Percentiles rank a stretch among this genome's conserved stretches.
phyloP scores from a whole-genome alignment of 2,329 filamentous ascomycete genomes.

The Xylariomycetidae sp. region DNA sequence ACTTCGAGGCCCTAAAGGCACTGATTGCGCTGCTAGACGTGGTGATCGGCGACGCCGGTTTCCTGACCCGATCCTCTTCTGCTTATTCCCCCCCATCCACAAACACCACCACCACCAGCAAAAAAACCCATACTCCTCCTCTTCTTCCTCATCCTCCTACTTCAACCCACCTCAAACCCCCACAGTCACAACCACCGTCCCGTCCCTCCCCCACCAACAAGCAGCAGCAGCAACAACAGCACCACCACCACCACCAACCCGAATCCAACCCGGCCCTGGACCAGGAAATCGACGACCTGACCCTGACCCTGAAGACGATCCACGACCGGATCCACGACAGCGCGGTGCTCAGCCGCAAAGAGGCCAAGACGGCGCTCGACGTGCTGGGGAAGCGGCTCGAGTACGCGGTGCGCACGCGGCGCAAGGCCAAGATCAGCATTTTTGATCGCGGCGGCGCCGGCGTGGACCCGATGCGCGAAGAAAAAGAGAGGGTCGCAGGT shows the following conservation, averaged over 20 bases:
- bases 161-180: constrained; percentile 3
- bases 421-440: constrained; percentile 47
- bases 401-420: constrained; percentile 64
- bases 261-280: constrained; percentile 55
- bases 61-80: constrained; percentile 11
- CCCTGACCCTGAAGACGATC: constrained; percentile 52
- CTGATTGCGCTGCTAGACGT: constrained; percentile 67
- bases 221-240: background rate
- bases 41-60: constrained; percentile 62
- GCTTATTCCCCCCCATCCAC: constrained; percentile 1
- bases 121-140: constrained; percentile 15
- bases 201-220: constrained; percentile 6
- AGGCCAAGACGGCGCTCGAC: constrained; percentile 73
- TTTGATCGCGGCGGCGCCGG: constrained; percentile 35
- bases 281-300: constrained; percentile 62
- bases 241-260: constrained; percentile 14
- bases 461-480: constrained; percentile 1
- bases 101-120: constrained; percentile 17
- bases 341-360: constrained; percentile 67
- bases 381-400: constrained; percentile 68
- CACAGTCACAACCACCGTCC: constrained; percentile 22
- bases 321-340: constrained; percentile 65
- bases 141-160: constrained; percentile 1
- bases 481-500: constrained; percentile 31
- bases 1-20: constrained; percentile 66